Evolutionary conservation across 2,329 filamentous ascomycete species (phyloP).

Genomic region (Verticillium dahliae): DNA sequence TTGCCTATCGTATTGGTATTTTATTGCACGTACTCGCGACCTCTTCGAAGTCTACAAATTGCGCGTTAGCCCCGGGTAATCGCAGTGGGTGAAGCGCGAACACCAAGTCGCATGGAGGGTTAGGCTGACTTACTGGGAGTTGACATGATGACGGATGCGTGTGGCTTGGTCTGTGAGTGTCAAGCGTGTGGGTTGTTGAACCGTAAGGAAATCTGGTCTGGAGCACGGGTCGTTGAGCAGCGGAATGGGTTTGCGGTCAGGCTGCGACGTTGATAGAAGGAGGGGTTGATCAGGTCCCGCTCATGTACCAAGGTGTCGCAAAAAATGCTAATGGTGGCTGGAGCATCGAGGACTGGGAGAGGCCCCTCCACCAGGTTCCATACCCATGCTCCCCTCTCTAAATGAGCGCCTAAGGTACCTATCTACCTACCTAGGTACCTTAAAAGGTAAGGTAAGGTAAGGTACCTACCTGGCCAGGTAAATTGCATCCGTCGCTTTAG

Average conservation of each 20-base stretch:
- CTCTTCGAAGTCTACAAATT: conserved; percentile 32
- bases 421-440: neutral
- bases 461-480: neutral
- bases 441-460: no score
- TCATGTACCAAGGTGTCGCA: neutral
- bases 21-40: conserved; percentile 38
- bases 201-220: neutral
- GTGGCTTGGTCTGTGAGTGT: neutral
- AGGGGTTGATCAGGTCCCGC: neutral
- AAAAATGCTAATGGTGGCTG: neutral
- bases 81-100: neutral
- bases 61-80: neutral
- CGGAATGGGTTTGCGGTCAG: neutral
- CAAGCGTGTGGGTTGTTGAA: neutral
- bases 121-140: neutral
- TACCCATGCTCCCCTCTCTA: neutral
- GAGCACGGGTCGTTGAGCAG: neutral
- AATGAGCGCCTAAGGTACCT: neutral
- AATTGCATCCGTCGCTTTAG: neutral
- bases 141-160: neutral
- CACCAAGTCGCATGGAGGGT: neutral
- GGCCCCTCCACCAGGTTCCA: neutral
- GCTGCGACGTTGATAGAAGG: neutral
- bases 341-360: neutral
- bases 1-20: neutral